Percentiles rank a stretch among this genome's conserved stretches.
These are phyloP conservation scores for Bacidia gigantensis DNA, from an alignment of 495 filamentous ascomycete genomes.

Conservation along the genomic window DNA sequence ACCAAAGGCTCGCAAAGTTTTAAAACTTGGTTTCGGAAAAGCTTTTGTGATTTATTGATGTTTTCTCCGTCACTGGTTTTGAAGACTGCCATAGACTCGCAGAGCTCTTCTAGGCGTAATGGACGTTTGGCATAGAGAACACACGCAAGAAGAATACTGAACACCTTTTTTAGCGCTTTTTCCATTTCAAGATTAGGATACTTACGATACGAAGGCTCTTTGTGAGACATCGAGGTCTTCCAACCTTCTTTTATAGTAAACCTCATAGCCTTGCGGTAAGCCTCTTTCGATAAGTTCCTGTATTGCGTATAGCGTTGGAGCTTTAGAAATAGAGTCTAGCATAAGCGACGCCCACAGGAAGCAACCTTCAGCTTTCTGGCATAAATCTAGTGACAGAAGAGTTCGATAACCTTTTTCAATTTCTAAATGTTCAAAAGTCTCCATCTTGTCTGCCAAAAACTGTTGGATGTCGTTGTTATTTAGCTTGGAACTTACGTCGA, in stretches of 20 bases:
- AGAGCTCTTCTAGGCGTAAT: constrained; percentile 3
- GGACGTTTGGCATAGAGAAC: constrained; percentile 5
- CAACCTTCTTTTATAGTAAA: background rate
- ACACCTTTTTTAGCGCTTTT: background rate
- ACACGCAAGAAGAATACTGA: constrained; percentile 1
- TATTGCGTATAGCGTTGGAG: constrained; percentile 7
- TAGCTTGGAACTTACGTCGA: background rate
- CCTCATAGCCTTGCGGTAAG: constrained; percentile 8
- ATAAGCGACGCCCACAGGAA: constrained; percentile 15
- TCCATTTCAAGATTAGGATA: background rate
- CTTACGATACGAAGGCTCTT: background rate
- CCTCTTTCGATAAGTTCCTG: constrained; percentile 11
- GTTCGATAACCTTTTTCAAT: background rate
- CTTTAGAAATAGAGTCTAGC: constrained; percentile 9
- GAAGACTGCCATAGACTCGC: constrained; percentile 1
- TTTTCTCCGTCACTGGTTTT: background rate
- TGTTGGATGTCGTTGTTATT: background rate
- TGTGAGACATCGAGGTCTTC: background rate
- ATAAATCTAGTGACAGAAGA: background rate
- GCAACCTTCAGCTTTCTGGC: constrained; percentile 4
- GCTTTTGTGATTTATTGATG: constrained; percentile 3
- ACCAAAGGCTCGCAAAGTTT: constrained; percentile 6
- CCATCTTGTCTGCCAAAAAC: background rate
- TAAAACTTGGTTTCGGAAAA: constrained; percentile 1
- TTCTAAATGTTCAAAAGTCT: background rate